A percentile compares a stretch with the other conserved stretches of the same genome.
phyloP scores from a whole-genome alignment of 2,329 filamentous ascomycete species.

The Hypomyces rosellus region DNA sequence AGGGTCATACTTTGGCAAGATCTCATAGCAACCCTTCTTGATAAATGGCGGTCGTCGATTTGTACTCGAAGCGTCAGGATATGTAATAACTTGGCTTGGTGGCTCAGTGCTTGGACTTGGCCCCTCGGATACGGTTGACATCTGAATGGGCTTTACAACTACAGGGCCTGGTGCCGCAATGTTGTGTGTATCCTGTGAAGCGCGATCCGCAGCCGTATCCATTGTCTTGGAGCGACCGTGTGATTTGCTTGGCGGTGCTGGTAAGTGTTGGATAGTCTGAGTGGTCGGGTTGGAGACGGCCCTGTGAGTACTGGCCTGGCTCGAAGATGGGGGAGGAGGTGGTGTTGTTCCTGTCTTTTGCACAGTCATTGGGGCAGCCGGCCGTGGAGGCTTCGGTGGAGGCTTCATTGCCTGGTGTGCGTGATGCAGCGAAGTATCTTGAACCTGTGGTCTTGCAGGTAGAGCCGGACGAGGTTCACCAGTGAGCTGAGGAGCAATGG shows the following conservation, averaged over 20 bases:
- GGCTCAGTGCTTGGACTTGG: slow-evolving; percentile 33
- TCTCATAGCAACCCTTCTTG: slow-evolving; percentile 65
- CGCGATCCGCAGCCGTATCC: slow-evolving; percentile 29
- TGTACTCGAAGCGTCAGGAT: slow-evolving; percentile 75
- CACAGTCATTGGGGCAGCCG: slow-evolving; percentile 22
- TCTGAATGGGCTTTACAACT: slow-evolving; percentile 11
- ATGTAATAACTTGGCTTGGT: slow-evolving; percentile 53
- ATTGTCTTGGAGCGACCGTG: slow-evolving; percentile 28
- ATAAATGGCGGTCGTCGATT: slow-evolving; percentile 78
- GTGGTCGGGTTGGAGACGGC: slow-evolving; percentile 25
- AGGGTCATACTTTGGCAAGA: slow-evolving; percentile 80
- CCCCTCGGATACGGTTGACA: slow-evolving; percentile 14
- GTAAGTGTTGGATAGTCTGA: slow-evolving; percentile 21
- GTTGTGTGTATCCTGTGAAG: slow-evolving; percentile 18
- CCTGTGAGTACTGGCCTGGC: slow-evolving; percentile 12
- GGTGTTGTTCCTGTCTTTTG: slow-evolving; percentile 16
- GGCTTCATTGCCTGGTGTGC: slow-evolving; percentile 15
- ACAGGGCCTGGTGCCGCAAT: slow-evolving; percentile 17
- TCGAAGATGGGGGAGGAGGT: slow-evolving; percentile 1
- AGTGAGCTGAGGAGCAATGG: slow-evolving; percentile 34
- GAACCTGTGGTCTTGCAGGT: slow-evolving; percentile 40
- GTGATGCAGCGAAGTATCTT: slow-evolving; percentile 16
- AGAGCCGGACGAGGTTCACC: slow-evolving; percentile 42
- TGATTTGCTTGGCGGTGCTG: slow-evolving; percentile 23
- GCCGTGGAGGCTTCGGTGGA: slow-evolving; percentile 41